These are phyloP conservation scores for Henckelia pumila DNA, from an alignment of 257 asterid genomes.

Conservation along the genomic window DNA sequence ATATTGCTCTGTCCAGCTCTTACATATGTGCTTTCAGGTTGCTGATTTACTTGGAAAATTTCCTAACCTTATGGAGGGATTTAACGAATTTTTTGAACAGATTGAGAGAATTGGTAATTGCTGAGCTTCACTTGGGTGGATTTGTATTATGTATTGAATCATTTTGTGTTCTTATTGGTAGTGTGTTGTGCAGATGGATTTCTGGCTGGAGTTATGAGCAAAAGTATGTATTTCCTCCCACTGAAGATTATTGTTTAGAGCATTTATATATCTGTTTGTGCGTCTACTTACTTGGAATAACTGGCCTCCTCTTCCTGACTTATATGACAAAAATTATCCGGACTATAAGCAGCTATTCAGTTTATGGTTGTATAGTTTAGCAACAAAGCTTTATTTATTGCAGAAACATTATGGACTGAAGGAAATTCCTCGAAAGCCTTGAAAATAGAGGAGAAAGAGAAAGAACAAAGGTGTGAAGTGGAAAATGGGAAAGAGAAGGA, in stretches of 20 bases:
- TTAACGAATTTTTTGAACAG: slow-evolving; percentile 78
- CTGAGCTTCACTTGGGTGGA: slow-evolving; percentile 23
- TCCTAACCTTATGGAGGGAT: slow-evolving; percentile 94
- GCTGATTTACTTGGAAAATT: slow-evolving; percentile 80
- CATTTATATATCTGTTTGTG: background rate
- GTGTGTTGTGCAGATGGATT: slow-evolving; percentile 76
- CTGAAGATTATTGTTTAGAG: background rate
- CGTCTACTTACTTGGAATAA: background rate
- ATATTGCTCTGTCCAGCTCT: slow-evolving; percentile 18
- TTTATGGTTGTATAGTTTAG: slow-evolving; percentile 24
- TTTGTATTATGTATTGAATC: slow-evolving; percentile 7
- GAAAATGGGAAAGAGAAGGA: slow-evolving; percentile 90
- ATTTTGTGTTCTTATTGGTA: slow-evolving; percentile 33
- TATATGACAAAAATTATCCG: background rate
- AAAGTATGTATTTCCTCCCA: slow-evolving; percentile 53
- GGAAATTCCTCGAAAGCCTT: slow-evolving; percentile 68
- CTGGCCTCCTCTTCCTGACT: background rate
- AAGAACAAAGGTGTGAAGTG: slow-evolving; percentile 67
- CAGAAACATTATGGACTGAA: slow-evolving; percentile 84
- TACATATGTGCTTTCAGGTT: slow-evolving; percentile 49
- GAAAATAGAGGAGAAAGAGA: slow-evolving; percentile 75
- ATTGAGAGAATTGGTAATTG: slow-evolving; percentile 78
- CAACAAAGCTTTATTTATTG: slow-evolving; percentile 25
- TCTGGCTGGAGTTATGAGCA: slow-evolving; percentile 92
- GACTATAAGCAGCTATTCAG: slow-evolving; percentile 7